Conservation (phyloP, 768 basidiomycete genomes). For the Macrocybe gigantea region DNA sequence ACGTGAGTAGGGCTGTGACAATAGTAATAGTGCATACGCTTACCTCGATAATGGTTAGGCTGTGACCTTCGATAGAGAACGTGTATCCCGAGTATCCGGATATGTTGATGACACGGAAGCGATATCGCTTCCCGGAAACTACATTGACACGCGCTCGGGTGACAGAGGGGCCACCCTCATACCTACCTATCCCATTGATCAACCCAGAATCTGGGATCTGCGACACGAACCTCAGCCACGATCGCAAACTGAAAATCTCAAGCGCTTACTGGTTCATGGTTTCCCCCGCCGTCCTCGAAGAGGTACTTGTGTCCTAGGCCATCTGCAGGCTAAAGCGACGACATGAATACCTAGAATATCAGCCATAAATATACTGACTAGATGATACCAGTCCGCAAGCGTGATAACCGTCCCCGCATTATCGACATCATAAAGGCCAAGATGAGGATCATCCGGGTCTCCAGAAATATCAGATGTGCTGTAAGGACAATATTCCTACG, state of each 20-base stretch:
- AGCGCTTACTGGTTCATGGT: constrained; percentile 8
- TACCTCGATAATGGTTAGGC: constrained; percentile 24
- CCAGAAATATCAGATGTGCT: background rate
- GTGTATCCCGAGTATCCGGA: constrained; percentile 24
- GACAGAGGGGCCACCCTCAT: constrained; percentile 26
- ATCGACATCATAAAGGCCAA: constrained; percentile 16
- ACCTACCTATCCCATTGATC: constrained; percentile 28
- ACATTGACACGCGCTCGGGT: constrained; percentile 31
- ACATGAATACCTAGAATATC: background rate
- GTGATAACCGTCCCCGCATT: constrained; percentile 30
- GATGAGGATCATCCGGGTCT: constrained; percentile 25
- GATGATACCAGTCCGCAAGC: constrained; percentile 28
- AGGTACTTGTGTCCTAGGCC: constrained; percentile 5
- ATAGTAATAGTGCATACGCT: constrained; percentile 14
- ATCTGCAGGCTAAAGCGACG: constrained; percentile 20
- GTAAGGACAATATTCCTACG: constrained; percentile 17
- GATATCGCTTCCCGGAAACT: constrained; percentile 21
- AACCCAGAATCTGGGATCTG: constrained; percentile 20
- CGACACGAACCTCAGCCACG: constrained; percentile 10
- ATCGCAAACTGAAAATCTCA: background rate
- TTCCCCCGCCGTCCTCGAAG: constrained; percentile 4
- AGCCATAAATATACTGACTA: background rate
- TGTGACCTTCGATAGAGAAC: constrained; percentile 21
- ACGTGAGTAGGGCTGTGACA: background rate
- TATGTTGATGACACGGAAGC: constrained; percentile 35